Percentiles rank a stretch among this genome's conserved stretches.
Conservation (phyloP, 2,329 filamentous ascomycete species). For the Mollisia scopiformis region DNA sequence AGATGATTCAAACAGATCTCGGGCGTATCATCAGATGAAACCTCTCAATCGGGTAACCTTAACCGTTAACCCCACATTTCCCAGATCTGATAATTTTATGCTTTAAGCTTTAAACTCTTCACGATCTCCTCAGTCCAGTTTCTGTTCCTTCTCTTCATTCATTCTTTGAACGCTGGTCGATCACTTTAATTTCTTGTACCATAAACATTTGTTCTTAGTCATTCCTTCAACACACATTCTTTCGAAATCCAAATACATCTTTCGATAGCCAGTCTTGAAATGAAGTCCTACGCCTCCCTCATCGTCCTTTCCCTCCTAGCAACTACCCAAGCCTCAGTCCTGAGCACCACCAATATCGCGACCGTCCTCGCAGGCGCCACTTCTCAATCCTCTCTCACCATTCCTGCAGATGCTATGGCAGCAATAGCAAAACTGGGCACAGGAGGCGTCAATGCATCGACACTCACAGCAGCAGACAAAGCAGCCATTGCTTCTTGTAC, state of each 20-base stretch:
- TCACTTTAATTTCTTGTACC: slow-evolving; percentile 10
- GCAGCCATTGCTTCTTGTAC: slow-evolving; percentile 24
- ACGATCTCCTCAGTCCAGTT: background rate
- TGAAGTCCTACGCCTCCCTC: slow-evolving; percentile 17
- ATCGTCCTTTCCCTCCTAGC: slow-evolving; percentile 17
- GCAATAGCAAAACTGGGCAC: slow-evolving; percentile 28
- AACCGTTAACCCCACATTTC: slow-evolving; percentile 5
- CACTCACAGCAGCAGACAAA: slow-evolving; percentile 21
- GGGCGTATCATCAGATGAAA: slow-evolving; percentile 10
- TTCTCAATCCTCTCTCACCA: slow-evolving; percentile 21
- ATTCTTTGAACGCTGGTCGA: slow-evolving; percentile 22
- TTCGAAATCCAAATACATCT: background rate
- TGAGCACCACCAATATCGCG: slow-evolving; percentile 25
- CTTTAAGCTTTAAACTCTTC: slow-evolving; percentile 11
- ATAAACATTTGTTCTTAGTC: background rate
- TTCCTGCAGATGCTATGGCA: slow-evolving; percentile 26
- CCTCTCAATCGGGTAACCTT: slow-evolving; percentile 3
- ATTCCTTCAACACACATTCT: background rate
- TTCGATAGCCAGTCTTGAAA: background rate
- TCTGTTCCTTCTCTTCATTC: background rate
- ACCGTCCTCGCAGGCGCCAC: slow-evolving; percentile 25
- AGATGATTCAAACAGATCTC: background rate
- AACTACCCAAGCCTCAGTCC: slow-evolving; percentile 21
- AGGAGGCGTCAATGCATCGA: slow-evolving; percentile 21
- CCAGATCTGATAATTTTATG: slow-evolving; percentile 13